Evolutionary conservation across 495 filamentous ascomycete species (phyloP).

Genomic region (Recurvomyces mirabilis): DNA sequence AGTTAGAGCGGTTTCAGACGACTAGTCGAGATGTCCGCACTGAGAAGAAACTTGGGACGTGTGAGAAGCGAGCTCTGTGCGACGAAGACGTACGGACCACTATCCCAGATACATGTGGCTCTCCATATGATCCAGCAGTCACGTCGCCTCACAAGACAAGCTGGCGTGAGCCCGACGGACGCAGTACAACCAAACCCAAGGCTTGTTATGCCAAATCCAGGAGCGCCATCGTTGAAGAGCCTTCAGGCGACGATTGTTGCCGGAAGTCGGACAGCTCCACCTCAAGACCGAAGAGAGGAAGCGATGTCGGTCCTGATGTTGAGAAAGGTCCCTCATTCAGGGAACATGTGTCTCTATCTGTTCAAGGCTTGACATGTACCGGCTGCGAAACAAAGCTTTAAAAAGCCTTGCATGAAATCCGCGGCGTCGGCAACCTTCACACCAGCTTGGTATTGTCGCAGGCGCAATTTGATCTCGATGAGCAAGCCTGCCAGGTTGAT

Average conservation of each 20-base stretch:
- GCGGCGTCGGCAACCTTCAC: conserved; percentile 9
- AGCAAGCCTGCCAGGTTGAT: conserved; percentile 1
- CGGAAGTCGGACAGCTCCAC: neutral
- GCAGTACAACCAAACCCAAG: neutral
- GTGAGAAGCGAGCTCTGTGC: neutral
- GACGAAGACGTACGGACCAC: neutral
- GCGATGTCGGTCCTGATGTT: conserved; percentile 1
- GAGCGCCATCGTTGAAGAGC: neutral
- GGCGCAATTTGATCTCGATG: conserved; percentile 21
- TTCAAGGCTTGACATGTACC: conserved; percentile 20
- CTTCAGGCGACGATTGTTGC: neutral
- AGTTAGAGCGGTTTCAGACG: neutral
- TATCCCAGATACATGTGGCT: neutral
- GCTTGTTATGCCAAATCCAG: neutral
- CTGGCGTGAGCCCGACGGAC: neutral
- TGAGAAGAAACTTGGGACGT: neutral
- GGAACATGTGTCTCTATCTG: conserved; percentile 15
- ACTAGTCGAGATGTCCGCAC: neutral
- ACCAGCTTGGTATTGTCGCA: conserved; percentile 12
- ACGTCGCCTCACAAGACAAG: neutral
- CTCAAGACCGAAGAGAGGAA: neutral
- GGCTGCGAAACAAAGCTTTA: conserved; percentile 21
- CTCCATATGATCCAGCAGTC: neutral
- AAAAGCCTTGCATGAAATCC: conserved; percentile 9
- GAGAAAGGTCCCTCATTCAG: conserved; percentile 11